Conservation (phyloP, 2,329 filamentous ascomycete genomes). For the Penicillium hordei region DNA sequence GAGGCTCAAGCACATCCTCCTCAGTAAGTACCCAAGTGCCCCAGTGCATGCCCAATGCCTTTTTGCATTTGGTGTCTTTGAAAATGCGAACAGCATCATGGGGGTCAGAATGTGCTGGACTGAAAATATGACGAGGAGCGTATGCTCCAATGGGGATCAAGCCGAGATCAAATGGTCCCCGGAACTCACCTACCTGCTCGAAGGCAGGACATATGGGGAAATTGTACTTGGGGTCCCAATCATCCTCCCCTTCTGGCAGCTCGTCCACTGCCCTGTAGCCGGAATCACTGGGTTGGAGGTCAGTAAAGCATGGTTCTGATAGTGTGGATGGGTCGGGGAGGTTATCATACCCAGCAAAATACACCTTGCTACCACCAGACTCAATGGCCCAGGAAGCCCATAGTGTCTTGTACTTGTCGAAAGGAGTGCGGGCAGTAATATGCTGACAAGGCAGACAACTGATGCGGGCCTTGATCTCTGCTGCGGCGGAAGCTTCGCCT, state of each 20-base stretch:
- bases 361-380: constrained; percentile 74
- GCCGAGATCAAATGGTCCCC: constrained; percentile 87
- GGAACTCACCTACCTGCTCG: constrained; percentile 72
- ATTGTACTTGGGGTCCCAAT: constrained; percentile 67
- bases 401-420: constrained; percentile 73
- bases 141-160: constrained; percentile 94
- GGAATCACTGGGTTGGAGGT: constrained; percentile 65
- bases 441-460: constrained; percentile 85
- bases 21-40: constrained; percentile 81
- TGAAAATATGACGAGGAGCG: constrained; percentile 64
- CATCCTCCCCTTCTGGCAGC: constrained; percentile 62
- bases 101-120: constrained; percentile 80
- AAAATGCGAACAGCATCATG: constrained; percentile 90
- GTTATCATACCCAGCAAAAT: constrained; percentile 65
- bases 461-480: constrained; percentile 67
- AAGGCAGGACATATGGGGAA: constrained; percentile 80
- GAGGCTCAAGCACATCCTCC: constrained; percentile 84
- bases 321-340: too few relatives aligned
- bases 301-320: constrained; percentile 3
- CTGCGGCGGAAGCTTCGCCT: constrained; percentile 23
- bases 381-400: constrained; percentile 86
- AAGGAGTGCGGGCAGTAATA: constrained; percentile 65
- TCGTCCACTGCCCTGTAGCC: constrained; percentile 79
- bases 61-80: constrained; percentile 72
- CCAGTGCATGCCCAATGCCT: constrained; percentile 88